phyloP scores from a whole-genome alignment of 306 rosid species.

The Dryas alaskensis region DNA sequence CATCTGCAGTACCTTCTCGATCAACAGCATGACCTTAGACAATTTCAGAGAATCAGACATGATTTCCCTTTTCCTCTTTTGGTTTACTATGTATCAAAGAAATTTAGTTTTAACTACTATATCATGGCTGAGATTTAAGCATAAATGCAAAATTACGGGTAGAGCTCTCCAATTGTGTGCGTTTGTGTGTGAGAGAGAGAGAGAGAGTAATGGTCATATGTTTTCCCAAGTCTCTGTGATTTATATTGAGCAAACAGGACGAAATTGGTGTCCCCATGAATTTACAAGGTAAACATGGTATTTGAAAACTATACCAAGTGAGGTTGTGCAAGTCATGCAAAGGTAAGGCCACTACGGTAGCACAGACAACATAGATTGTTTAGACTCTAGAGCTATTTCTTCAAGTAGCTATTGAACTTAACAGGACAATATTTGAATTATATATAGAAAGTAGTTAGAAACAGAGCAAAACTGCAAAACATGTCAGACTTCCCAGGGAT shows the following conservation, averaged over 20 bases:
- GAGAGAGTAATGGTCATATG: no score
- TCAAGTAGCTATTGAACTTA: background rate
- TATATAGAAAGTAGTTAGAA: background rate
- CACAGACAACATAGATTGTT: background rate
- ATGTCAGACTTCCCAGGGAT: background rate
- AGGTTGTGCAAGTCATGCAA: background rate
- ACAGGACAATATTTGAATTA: background rate
- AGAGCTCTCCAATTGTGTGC: no score
- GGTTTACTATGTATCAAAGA: no score
- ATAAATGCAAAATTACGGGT: no score
- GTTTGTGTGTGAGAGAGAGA: no score
- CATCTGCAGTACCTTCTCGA: no score
- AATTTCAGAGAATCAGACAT: no score
- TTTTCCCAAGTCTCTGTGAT: background rate
- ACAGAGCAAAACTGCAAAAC: background rate
- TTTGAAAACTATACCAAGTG: background rate
- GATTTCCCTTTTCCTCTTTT: no score
- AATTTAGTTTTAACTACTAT: no score
- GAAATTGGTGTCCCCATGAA: background rate
- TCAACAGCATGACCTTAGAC: no score
- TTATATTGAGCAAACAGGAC: background rate
- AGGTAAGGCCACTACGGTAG: background rate
- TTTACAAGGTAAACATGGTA: background rate
- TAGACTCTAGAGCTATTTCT: background rate
- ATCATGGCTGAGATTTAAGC: no score